A percentile compares a stretch with the other conserved stretches of the same genome.
Conservation (phyloP, 768 basidiomycete species). For the Serendipita sp. region DNA sequence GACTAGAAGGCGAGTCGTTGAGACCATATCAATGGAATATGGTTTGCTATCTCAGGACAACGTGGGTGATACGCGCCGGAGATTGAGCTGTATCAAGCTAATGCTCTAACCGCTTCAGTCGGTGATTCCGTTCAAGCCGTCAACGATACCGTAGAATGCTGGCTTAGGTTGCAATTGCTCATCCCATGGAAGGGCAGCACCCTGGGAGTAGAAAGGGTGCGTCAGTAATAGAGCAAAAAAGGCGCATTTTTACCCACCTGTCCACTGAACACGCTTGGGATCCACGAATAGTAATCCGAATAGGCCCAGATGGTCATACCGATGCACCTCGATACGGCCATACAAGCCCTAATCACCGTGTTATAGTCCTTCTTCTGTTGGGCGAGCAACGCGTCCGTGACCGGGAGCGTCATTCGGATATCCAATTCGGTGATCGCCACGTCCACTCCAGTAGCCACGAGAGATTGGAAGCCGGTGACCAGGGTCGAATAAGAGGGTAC, state of each 20-base stretch:
- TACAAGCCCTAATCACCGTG: conserved; percentile 40
- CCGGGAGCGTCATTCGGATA: conserved; percentile 32
- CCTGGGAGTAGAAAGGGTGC: conserved; percentile 12
- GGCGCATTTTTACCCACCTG: not conserved
- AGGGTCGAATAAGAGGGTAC: conserved; percentile 29
- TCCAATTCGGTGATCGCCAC: conserved; percentile 37
- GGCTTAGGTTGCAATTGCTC: conserved; percentile 30
- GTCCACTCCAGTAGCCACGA: conserved; percentile 46
- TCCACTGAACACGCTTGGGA: conserved; percentile 21
- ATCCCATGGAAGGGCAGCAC: conserved; percentile 20
- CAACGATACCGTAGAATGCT: conserved; percentile 31
- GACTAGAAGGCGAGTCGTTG: no score
- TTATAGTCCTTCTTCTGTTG: conserved; percentile 46
- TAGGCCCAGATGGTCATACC: conserved; percentile 28
- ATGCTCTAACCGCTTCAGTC: not conserved
- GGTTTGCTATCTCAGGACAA: no score
- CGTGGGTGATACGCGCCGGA: no score
- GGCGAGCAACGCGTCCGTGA: conserved; percentile 29
- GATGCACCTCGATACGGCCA: conserved; percentile 23
- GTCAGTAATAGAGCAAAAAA: not conserved
- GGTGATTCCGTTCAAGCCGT: conserved; percentile 14
- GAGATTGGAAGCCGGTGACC: conserved; percentile 31
- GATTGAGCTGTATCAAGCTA: no score
- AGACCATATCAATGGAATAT: no score
- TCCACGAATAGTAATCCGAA: conserved; percentile 27